A percentile compares a stretch with the other conserved stretches of the same genome.
These are phyloP conservation scores for Vicia sativa DNA, from an alignment of 306 rosid genomes.

Conservation along the genomic window DNA sequence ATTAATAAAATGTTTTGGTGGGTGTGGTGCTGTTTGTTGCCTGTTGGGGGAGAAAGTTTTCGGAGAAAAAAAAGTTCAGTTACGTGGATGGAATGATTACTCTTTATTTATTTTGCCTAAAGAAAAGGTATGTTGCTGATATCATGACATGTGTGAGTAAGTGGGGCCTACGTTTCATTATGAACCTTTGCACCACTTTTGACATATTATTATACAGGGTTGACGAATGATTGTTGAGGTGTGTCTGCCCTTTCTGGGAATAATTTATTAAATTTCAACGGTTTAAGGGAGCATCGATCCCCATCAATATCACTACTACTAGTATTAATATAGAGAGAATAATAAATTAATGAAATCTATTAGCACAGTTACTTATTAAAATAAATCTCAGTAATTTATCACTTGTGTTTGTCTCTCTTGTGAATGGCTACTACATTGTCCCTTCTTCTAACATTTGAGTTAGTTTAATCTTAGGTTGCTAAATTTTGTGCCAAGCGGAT, in stretches of 20 bases:
- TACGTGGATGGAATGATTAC: conserved; percentile 32
- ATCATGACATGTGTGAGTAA: conserved; percentile 4
- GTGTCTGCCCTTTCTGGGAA: background rate
- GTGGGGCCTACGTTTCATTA: conserved; percentile 27
- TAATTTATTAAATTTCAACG: background rate
- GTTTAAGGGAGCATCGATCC: background rate
- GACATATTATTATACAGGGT: conserved; percentile 2
- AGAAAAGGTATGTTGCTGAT: conserved; percentile 6
- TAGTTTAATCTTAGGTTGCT: conserved; percentile 66
- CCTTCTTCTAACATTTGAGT: conserved; percentile 34
- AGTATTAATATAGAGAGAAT: too few relatives aligned
- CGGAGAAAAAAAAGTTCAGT: background rate
- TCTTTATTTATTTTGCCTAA: background rate
- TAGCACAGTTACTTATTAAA: too few relatives aligned
- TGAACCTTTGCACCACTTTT: conserved; percentile 20
- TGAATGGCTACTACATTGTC: too few relatives aligned
- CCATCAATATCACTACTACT: too few relatives aligned
- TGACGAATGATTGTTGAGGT: background rate
- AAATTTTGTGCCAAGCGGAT: conserved; percentile 79
- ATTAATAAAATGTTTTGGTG: background rate
- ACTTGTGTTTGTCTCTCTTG: too few relatives aligned
- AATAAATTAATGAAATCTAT: too few relatives aligned
- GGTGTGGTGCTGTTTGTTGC: background rate
- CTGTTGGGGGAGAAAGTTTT: conserved; percentile 1
- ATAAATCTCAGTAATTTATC: too few relatives aligned